Conservation (phyloP, 148 eudicot genomes). For the Bassia scoparia region DNA sequence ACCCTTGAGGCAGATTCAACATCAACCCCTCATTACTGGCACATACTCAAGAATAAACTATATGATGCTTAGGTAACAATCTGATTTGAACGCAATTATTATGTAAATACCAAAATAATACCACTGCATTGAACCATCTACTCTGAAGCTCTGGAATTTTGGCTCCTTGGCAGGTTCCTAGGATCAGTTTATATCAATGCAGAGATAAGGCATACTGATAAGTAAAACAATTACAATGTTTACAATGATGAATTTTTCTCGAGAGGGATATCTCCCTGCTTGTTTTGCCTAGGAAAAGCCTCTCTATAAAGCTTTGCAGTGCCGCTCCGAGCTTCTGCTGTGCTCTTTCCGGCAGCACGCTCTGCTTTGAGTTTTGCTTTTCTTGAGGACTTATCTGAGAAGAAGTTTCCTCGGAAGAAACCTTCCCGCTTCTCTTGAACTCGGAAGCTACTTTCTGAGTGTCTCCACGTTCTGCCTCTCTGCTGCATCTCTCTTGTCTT, state of each 20-base stretch:
- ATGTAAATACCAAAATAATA: conserved; percentile 17
- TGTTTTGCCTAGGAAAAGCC: conserved; percentile 37
- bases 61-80: background rate
- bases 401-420: conserved; percentile 39
- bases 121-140: conserved; percentile 29
- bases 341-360: conserved; percentile 98
- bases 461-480: conserved; percentile 73
- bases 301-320: conserved; percentile 71
- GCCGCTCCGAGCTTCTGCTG: conserved; percentile 98
- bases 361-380: conserved; percentile 80
- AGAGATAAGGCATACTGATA: conserved; percentile 10
- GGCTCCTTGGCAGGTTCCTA: conserved; percentile 44
- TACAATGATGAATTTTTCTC: conserved; percentile 40
- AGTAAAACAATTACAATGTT: conserved; percentile 5
- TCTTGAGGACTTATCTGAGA: conserved; percentile 54
- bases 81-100: background rate
- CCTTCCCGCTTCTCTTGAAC: conserved; percentile 61
- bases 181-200: conserved; percentile 9
- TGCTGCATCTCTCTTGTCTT: conserved; percentile 76
- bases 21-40: conserved; percentile 41
- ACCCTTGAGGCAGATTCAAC: conserved; percentile 67
- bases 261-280: conserved; percentile 28
- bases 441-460: conserved; percentile 49
- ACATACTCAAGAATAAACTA: conserved; percentile 11
- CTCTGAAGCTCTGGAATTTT: conserved; percentile 36